Conservation (phyloP, 2,329 filamentous ascomycete genomes). For the Colletotrichum tropicicola region DNA sequence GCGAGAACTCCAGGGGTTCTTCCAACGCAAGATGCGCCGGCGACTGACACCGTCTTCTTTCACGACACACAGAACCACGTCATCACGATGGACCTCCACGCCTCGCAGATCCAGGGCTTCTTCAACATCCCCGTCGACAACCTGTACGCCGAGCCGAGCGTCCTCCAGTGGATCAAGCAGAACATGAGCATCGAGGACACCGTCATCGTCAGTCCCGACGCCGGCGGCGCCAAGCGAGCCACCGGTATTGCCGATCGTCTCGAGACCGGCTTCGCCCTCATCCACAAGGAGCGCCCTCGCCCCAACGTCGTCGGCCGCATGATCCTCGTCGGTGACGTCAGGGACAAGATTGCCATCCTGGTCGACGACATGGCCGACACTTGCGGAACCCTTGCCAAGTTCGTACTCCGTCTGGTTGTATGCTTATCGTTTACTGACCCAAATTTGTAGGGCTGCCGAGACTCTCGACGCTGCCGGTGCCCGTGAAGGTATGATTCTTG, state of each 20-base stretch:
- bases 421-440: not conserved
- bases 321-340: conserved; percentile 93
- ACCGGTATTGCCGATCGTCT: conserved; percentile 87
- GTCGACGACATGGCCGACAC: conserved; percentile 99
- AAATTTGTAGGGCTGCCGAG: conserved; percentile 20
- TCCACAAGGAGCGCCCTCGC: conserved; percentile 76
- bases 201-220: conserved; percentile 88
- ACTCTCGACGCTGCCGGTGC: conserved; percentile 25
- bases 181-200: conserved; percentile 79
- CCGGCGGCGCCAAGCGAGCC: conserved; percentile 86
- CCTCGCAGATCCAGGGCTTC: conserved; percentile 87
- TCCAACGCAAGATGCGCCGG: not conserved
- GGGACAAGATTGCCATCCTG: conserved; percentile 90
- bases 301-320: conserved; percentile 89
- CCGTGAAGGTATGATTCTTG: conserved; percentile 13
- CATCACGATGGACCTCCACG: conserved; percentile 90
- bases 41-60: not conserved
- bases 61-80: conserved; percentile 45
- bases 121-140: conserved; percentile 78
- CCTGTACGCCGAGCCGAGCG: conserved; percentile 87
- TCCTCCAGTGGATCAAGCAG: conserved; percentile 83
- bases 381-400: conserved; percentile 85
- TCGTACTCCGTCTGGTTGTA: conserved; percentile 61
- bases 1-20: not conserved
- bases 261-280: conserved; percentile 84